Percentiles rank a stretch among this genome's conserved stretches.
Evolutionary conservation across 352 stramenopile genomes (phyloP).

Genomic region (Saprolegnia diclina): DNA sequence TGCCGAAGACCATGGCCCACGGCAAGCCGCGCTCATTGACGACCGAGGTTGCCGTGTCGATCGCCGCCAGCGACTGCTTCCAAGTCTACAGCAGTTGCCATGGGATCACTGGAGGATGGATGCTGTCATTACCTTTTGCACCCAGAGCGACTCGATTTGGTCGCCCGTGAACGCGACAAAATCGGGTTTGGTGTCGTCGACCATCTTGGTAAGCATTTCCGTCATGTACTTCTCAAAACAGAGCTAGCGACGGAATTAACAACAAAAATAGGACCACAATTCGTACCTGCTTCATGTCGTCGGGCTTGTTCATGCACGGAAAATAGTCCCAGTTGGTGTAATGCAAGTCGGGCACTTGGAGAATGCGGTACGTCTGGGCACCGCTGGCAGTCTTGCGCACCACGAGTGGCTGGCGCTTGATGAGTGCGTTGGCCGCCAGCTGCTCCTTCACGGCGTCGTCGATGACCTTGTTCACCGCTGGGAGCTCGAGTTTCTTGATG

Average conservation of each 20-base stretch:
- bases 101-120: background rate
- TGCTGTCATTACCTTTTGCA: constrained; percentile 7
- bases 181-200: constrained; percentile 47
- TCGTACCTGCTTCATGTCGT: constrained; percentile 33
- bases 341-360: constrained; percentile 55
- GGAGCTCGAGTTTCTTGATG: constrained; percentile 3
- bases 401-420: background rate
- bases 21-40: constrained; percentile 43
- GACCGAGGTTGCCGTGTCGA: constrained; percentile 35
- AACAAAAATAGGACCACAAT: background rate
- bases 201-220: constrained; percentile 39
- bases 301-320: constrained; percentile 28
- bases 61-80: constrained; percentile 31
- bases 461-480: background rate
- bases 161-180: constrained; percentile 57
- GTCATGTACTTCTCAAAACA: constrained; percentile 46
- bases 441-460: background rate
- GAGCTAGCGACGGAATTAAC: background rate
- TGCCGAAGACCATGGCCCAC: constrained; percentile 54
- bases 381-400: background rate
- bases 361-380: constrained; percentile 44
- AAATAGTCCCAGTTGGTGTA: constrained; percentile 38
- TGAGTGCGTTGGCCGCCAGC: background rate
- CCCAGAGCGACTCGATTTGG: constrained; percentile 36
- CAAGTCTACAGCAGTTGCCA: background rate